A percentile compares a stretch with the other conserved stretches of the same genome.
phyloP scores from a whole-genome alignment of 139 green algal species.

The Tetraselmis chui region DNA sequence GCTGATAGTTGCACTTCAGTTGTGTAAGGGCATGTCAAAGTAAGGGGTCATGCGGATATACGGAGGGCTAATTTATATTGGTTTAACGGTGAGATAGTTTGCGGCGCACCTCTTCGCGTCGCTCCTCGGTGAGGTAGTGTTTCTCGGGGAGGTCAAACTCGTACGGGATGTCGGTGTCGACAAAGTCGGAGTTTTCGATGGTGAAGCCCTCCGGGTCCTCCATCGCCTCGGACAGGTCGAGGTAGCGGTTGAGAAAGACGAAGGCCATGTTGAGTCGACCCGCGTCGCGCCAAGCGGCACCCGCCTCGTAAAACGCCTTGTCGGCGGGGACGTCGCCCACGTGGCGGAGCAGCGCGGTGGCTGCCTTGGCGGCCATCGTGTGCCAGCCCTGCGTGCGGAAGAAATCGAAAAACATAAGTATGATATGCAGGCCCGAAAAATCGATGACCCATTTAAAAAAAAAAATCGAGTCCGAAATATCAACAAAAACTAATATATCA shows the following conservation, averaged over 20 bases:
- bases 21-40: too few relatives aligned
- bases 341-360: slow-evolving; percentile 54
- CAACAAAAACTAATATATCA: too few relatives aligned
- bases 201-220: slow-evolving; percentile 53
- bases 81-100: too few relatives aligned
- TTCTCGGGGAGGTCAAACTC: slow-evolving; percentile 58
- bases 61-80: too few relatives aligned
- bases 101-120: slow-evolving; percentile 52
- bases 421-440: too few relatives aligned
- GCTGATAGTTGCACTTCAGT: too few relatives aligned
- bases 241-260: slow-evolving; percentile 77
- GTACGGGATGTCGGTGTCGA: slow-evolving; percentile 57
- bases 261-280: slow-evolving; percentile 64
- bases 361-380: slow-evolving; percentile 54
- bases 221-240: slow-evolving; percentile 77
- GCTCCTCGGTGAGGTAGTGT: slow-evolving; percentile 43
- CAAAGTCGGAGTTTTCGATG: slow-evolving; percentile 69
- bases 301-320: slow-evolving; percentile 62
- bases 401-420: too few relatives aligned
- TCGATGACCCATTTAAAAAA: too few relatives aligned
- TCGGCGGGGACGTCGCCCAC: slow-evolving; percentile 65
- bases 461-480: too few relatives aligned
- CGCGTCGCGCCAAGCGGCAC: slow-evolving; percentile 40
- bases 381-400: slow-evolving; percentile 39
- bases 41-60: too few relatives aligned